Evolutionary conservation across 108 stramenopile genomes (phyloP).

Genomic region (Fragilaria crotonensis): DNA sequence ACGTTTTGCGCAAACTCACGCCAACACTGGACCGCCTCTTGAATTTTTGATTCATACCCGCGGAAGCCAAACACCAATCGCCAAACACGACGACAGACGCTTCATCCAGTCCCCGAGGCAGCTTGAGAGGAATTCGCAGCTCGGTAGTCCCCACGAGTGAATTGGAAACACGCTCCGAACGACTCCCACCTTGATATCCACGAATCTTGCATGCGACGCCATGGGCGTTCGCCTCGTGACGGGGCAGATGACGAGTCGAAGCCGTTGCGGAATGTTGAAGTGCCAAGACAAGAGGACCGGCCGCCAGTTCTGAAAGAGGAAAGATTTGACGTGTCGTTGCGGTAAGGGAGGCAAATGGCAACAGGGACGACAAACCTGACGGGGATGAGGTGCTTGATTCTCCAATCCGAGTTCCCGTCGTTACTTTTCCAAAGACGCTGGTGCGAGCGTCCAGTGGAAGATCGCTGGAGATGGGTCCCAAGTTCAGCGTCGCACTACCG

Average conservation of each 20-base stretch:
- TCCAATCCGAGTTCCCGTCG: conserved; percentile 24
- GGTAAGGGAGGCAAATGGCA: conserved; percentile 50
- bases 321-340: conserved; percentile 60
- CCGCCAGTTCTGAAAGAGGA: conserved; percentile 21
- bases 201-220: conserved; percentile 58
- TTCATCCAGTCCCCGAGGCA: conserved; percentile 16
- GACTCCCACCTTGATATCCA: conserved; percentile 21
- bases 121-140: conserved; percentile 54
- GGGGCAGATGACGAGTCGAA: conserved; percentile 59
- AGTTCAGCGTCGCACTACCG: conserved; percentile 34
- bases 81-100: conserved; percentile 58
- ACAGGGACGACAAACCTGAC: not conserved
- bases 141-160: conserved; percentile 65
- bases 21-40: conserved; percentile 53
- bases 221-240: conserved; percentile 64
- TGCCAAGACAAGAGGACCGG: conserved; percentile 28
- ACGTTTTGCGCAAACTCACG: conserved; percentile 58
- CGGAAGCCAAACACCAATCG: conserved; percentile 54
- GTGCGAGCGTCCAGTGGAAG: conserved; percentile 40
- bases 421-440: conserved; percentile 22
- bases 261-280: conserved; percentile 51
- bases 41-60: conserved; percentile 1
- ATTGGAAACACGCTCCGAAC: conserved; percentile 30
- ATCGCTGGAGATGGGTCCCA: conserved; percentile 36
- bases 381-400: not conserved